Conservation (phyloP, 208 protist species). For the Leishmania gerbilli region DNA sequence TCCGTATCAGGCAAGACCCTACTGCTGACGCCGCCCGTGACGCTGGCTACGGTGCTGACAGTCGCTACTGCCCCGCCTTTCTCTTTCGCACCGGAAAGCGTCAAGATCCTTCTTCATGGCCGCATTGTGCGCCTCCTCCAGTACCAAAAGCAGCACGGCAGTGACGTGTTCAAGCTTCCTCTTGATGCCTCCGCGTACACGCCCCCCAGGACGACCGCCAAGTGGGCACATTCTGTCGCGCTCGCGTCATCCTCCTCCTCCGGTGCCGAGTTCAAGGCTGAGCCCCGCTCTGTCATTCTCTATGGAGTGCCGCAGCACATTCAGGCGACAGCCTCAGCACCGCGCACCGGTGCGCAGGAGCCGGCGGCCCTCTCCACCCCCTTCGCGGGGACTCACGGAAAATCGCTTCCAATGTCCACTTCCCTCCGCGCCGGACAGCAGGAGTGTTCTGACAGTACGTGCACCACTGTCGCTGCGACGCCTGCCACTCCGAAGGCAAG, state of each 20-base stretch:
- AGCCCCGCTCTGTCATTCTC: constrained; percentile 23
- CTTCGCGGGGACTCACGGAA: background rate
- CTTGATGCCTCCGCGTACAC: constrained; percentile 24
- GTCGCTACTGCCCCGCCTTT: constrained; percentile 39
- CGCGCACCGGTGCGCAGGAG: background rate
- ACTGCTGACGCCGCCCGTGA: constrained; percentile 38
- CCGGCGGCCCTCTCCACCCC: background rate
- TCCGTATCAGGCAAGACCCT: constrained; percentile 49
- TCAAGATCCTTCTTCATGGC: constrained; percentile 38
- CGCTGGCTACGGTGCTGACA: constrained; percentile 37
- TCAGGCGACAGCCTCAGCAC: background rate
- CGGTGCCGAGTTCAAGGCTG: background rate
- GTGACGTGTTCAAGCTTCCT: background rate
- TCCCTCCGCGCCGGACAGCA: background rate
- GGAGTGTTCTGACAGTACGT: background rate
- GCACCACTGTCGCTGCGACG: background rate
- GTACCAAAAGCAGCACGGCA: constrained; percentile 13
- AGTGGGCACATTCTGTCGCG: background rate
- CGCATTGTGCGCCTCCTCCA: constrained; percentile 17
- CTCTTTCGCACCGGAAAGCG: constrained; percentile 29
- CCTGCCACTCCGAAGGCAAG: background rate
- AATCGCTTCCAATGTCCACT: background rate
- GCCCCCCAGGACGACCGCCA: background rate
- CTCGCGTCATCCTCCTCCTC: background rate
- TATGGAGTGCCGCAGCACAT: constrained; percentile 26